Base-by-base conservation (phyloP, 2,329 filamentous ascomycete genomes). In the Aureobasidium vineae region DNA sequence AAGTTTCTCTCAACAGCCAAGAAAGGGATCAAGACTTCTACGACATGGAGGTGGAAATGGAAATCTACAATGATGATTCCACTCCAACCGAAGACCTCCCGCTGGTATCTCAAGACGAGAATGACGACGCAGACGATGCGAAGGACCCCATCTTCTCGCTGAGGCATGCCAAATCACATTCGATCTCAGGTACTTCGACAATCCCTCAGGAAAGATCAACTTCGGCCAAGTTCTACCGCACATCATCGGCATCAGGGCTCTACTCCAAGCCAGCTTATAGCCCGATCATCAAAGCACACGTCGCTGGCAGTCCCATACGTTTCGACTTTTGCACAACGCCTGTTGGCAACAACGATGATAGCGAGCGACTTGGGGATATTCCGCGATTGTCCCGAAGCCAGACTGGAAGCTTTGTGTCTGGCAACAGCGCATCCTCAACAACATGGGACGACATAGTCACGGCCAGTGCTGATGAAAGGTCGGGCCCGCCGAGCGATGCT, bases 151-250 rank as follows among this genome's bases (percentile, higher is more conserved):
- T 57, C 19, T 66, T 15, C 38, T 16, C 19, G 7, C 4, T 56
- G 43, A 36, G 52, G 11, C 31, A 43, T 57, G 43, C 45, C 50
- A 57, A 56, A n/a, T 61, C 64, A 28, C 23, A 56, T 47, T 63
- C 56, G n/a, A 23, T 68, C 21, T 38, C 68, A n/a, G 45, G 28
- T 50, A 6, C 65, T 40, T 28, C 66, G 50, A 33, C 67, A 68
- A 7, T 43, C 2, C 11, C 33, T 43, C 53, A 52, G 21, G 64
- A 59, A 28, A 31, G 28, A 13, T 16, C 40, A 13, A 19, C 54
- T 38, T 70, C n/a, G 45, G 43, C 33, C 66, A 69, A 8, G 66
- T 70, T 50, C 69, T 69, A 33, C 68, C 70, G 41, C 50, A 53
- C 38, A 41, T 56, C 61, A 7, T 56, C 52, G 52, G 36, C 28